Base-by-base conservation (phyloP, 1,139 yeast species). In the Torulaspora pretoriensis region DNA sequence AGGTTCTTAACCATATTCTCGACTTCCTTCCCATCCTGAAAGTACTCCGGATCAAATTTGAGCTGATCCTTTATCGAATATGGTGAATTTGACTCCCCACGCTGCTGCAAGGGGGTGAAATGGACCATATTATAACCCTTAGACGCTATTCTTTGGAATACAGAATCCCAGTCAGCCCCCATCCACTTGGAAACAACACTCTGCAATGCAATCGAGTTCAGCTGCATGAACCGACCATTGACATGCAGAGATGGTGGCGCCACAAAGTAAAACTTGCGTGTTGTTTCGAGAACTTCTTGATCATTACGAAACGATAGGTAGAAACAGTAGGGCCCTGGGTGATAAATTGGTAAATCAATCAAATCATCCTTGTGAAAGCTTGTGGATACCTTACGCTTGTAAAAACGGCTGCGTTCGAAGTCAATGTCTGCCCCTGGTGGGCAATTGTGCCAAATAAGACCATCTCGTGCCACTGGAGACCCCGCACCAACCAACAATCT, bases 91-190 rank as follows among this genome's bases (percentile, higher is more conserved):
- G 96, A 86, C 46, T 75, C 82, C 23, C 98, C 98, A 41, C 97
- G 74, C 52, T 81, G 70, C 65, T 90, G 97, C 52, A 92, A 72
- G 0, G 98, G 98, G 1, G 97, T 89, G 63, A 92, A 92, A 68
- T 92, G 98, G 38, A 92, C 71, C 96, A 90, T 87, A 64, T 92
- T 92, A 70, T 90, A 92, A 14, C 94, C 92, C 65, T 92, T 92
- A 8, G 67, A 64, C 13, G 81, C 69, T 35, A 92, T 76, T 40
- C 77, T 75, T 3, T 65, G 61, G 48, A 92, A 83, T 48, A 86
- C 70, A 1, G 68, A 61, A 47, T 78, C 78, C 97, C 97, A 92
- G 25, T 77, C 72, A 68, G 8, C 75, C 1, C 97, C 97, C 69
- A 89, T 77, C 94, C 96, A 88, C 68, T 92, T 92, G 35, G 96